A percentile compares a stretch with the other conserved stretches of the same genome.
These are phyloP conservation scores for Ilex asprella DNA, from an alignment of 257 asterid genomes.

Conservation along the genomic window DNA sequence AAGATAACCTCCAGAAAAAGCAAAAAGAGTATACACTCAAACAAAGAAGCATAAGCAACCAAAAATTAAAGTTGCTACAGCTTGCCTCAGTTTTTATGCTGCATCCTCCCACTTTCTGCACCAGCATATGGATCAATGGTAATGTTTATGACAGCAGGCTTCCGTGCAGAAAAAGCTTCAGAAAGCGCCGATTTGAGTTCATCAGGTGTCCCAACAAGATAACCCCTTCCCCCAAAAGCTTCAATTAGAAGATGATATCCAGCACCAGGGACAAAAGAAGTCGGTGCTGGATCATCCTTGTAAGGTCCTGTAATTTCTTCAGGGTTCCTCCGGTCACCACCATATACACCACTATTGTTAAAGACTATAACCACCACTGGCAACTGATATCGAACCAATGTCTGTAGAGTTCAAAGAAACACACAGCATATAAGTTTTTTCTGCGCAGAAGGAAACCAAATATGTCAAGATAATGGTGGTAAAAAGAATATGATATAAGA, in stretches of 20 bases:
- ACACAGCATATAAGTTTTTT: background rate
- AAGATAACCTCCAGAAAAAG: background rate
- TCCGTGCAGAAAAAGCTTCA: constrained; percentile 60
- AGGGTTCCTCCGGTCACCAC: constrained; percentile 72
- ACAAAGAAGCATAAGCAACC: constrained; percentile 1
- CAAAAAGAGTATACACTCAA: background rate
- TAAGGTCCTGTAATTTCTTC: constrained; percentile 81
- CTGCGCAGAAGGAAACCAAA: too few relatives aligned
- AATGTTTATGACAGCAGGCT: constrained; percentile 77
- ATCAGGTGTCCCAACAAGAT: constrained; percentile 69
- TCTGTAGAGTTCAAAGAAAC: constrained; percentile 30
- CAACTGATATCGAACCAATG: constrained; percentile 75
- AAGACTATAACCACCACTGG: constrained; percentile 91
- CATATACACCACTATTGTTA: constrained; percentile 5
- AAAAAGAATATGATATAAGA: too few relatives aligned
- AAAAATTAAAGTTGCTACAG: background rate
- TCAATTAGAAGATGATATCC: constrained; percentile 66
- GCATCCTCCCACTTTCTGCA: constrained; percentile 83
- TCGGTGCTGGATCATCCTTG: constrained; percentile 91
- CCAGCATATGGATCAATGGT: constrained; percentile 87
- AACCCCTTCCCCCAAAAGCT: constrained; percentile 91
- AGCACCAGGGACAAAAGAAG: constrained; percentile 87
- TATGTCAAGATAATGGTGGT: too few relatives aligned
- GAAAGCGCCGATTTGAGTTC: constrained; percentile 72
- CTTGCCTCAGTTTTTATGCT: constrained; percentile 75